Evolutionary conservation across 139 green algal genomes (phyloP).

Genomic region (Diplosphaera chodatii): DNA sequence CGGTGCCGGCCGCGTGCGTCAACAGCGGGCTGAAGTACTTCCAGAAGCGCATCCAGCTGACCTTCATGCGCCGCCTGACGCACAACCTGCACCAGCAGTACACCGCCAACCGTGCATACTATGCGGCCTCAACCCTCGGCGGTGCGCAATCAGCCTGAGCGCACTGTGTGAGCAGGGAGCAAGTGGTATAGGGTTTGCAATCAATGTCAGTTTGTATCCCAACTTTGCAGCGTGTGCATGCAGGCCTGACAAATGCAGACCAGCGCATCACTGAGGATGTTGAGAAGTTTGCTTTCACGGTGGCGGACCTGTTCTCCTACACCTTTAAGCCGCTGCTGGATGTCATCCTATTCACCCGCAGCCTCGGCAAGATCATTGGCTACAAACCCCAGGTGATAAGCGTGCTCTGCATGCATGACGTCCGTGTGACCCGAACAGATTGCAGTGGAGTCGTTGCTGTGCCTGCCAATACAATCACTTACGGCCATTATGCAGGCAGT

Average conservation of each 20-base stretch:
- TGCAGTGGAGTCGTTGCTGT: no score
- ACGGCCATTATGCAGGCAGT: neutral
- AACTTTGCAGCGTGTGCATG: no score
- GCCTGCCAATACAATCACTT: no score
- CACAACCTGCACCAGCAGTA: constrained; percentile 79
- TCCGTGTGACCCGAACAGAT: no score
- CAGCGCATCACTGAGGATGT: constrained; percentile 93
- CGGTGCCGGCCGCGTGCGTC: constrained; percentile 74
- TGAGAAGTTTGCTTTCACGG: constrained; percentile 81
- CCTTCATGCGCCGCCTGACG: constrained; percentile 57
- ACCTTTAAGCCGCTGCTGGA: constrained; percentile 95
- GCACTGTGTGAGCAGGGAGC: no score
- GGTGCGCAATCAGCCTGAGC: no score
- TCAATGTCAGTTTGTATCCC: no score
- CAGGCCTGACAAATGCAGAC: constrained; percentile 82
- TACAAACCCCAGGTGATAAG: constrained; percentile 76
- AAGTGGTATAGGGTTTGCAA: no score
- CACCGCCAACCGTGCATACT: constrained; percentile 88
- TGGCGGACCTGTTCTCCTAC: constrained; percentile 85
- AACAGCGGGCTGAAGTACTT: constrained; percentile 88
- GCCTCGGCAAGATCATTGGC: constrained; percentile 75
- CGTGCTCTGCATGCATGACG: no score
- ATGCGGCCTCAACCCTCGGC: constrained; percentile 78
- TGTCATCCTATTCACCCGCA: constrained; percentile 88
- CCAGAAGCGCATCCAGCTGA: constrained; percentile 73